phyloP scores from a whole-genome alignment of 192 early-diverging fungal genomes.

The Podila horticola region DNA sequence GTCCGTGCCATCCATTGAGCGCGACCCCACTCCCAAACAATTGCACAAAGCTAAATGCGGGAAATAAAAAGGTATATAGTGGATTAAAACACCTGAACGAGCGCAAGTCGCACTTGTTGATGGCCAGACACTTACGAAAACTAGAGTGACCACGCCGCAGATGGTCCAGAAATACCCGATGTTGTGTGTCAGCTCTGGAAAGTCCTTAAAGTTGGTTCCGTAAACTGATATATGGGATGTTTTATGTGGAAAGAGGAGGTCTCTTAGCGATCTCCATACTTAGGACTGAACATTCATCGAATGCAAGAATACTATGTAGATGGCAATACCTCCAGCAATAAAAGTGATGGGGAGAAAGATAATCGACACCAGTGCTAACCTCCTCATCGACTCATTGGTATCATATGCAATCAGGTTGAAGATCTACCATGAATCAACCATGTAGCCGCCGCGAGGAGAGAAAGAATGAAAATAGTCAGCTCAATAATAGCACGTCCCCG shows the following conservation, averaged over 20 bases:
- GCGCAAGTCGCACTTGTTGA: background rate
- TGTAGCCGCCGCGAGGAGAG: background rate
- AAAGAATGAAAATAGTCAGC: background rate
- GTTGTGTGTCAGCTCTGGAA: conserved; percentile 32
- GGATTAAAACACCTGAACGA: background rate
- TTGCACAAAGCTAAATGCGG: background rate
- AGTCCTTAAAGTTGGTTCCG: conserved; percentile 57
- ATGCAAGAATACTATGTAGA: background rate
- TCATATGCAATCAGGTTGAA: conserved; percentile 54
- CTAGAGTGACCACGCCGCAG: background rate
- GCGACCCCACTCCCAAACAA: background rate
- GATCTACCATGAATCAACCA: conserved; percentile 15
- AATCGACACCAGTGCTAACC: conserved; percentile 31
- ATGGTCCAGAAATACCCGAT: conserved; percentile 39
- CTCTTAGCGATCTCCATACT: background rate
- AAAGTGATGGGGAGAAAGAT: conserved; percentile 62
- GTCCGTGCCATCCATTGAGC: background rate
- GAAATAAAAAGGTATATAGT: background rate
- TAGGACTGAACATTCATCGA: background rate
- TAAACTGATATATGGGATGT: conserved; percentile 9
- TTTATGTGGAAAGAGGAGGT: conserved; percentile 1
- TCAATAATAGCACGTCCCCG: background rate
- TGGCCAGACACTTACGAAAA: background rate
- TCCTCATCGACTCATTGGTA: conserved; percentile 50
- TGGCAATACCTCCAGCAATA: conserved; percentile 50